phyloP scores from a whole-genome alignment of 2,329 filamentous ascomycete species.

The Sporothrix curviconia region DNA sequence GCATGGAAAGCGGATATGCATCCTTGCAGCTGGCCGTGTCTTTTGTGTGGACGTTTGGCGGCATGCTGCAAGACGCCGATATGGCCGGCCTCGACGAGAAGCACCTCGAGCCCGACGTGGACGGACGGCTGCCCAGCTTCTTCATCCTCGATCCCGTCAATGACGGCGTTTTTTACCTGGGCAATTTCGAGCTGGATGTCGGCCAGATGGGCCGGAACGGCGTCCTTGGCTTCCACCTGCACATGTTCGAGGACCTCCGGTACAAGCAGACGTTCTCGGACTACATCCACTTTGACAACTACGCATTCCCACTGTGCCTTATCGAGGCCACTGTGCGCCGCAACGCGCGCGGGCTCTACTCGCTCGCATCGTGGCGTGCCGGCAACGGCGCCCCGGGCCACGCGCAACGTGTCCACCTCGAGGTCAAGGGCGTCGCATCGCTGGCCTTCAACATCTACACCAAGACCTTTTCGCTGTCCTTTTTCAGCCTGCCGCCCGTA shows the following conservation, averaged over 20 bases:
- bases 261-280: constrained; percentile 14
- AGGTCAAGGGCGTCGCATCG: constrained; percentile 8
- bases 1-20: constrained; percentile 15
- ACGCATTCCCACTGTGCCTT: constrained; percentile 4
- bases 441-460: constrained; percentile 19
- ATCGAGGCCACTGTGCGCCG: constrained; percentile 14
- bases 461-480: constrained; percentile 9
- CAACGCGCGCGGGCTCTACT: constrained; percentile 11
- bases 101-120: constrained; percentile 15
- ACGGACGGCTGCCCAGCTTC: constrained; percentile 17
- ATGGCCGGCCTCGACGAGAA: constrained; percentile 7
- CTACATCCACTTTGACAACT: constrained; percentile 5
- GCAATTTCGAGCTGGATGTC: constrained; percentile 11
- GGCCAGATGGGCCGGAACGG: constrained; percentile 2
- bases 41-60: constrained; percentile 16
- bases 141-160: constrained; percentile 14
- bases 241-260: constrained; percentile 11
- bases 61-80: constrained; percentile 10
- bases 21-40: constrained; percentile 10
- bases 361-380: constrained; percentile 16
- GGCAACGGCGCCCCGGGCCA: neutral
- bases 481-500: constrained; percentile 13
- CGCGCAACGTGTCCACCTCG: neutral
- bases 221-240: constrained; percentile 13
- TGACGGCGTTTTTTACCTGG: constrained; percentile 14